A percentile compares a stretch with the other conserved stretches of the same genome.
phyloP scores from a whole-genome alignment of 192 early-diverging fungal genomes.

The Linnemannia hyalina region DNA sequence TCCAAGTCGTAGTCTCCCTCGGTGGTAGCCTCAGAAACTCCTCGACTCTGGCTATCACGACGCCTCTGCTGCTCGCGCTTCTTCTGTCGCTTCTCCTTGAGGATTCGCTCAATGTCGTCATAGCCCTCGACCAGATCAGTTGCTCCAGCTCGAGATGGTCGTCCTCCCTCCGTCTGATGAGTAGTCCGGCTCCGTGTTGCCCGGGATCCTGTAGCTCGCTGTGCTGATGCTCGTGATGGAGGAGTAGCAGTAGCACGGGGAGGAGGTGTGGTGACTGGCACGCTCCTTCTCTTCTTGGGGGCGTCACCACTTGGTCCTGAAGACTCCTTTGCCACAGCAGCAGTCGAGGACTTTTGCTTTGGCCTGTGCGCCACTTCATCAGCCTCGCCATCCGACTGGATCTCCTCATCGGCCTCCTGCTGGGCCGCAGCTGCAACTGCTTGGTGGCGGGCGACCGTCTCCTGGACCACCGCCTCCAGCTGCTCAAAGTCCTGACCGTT shows the following conservation, averaged over 20 bases:
- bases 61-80: slow-evolving; percentile 24
- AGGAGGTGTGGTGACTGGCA: not conserved
- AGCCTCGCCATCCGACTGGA: not conserved
- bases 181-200: slow-evolving; percentile 5
- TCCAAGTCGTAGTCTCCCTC: slow-evolving; percentile 12
- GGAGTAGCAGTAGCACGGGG: not conserved
- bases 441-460: slow-evolving; percentile 34
- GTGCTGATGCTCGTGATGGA: too few relatives aligned
- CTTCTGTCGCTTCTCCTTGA: slow-evolving; percentile 32
- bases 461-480: slow-evolving; percentile 42
- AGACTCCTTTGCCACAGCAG: not conserved
- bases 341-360: not conserved
- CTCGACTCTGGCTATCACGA: slow-evolving; percentile 1
- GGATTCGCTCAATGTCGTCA: slow-evolving; percentile 33
- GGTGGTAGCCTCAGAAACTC: slow-evolving; percentile 12
- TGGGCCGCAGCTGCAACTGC: not conserved
- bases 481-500: slow-evolving; percentile 34
- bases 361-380: not conserved
- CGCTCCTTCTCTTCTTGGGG: not conserved
- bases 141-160: not conserved
- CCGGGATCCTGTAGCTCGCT: not conserved
- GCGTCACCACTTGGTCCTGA: not conserved
- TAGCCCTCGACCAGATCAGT: slow-evolving; percentile 20
- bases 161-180: not conserved
- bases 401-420: not conserved